Evolutionary conservation across 306 rosid species (phyloP).

Genomic region (Prunus mume): DNA sequence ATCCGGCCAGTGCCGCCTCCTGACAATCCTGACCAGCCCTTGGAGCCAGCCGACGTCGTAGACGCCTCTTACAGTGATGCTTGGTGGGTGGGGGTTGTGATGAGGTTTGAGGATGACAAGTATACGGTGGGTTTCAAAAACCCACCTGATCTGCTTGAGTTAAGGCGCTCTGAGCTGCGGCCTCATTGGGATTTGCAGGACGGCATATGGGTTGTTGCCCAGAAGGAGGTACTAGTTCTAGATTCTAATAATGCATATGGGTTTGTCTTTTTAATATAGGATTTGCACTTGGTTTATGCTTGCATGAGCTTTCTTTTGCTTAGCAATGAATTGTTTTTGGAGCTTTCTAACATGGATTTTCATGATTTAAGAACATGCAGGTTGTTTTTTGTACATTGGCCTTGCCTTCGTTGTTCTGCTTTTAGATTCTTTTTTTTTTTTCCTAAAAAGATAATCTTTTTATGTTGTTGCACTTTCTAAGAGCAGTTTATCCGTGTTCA

Average conservation of each 20-base stretch:
- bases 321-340: neutral
- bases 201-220: slow-evolving; percentile 2
- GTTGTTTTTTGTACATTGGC: neutral
- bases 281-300: neutral
- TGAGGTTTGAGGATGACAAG: neutral
- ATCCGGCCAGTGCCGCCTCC: slow-evolving; percentile 19
- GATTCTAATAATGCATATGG: neutral
- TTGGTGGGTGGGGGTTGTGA: slow-evolving; percentile 26
- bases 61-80: slow-evolving; percentile 4
- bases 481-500: neutral
- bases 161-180: neutral
- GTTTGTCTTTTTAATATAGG: neutral
- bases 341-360: neutral
- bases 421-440: neutral
- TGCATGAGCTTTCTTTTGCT: neutral
- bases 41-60: slow-evolving; percentile 10
- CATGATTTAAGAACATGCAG: neutral
- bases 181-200: slow-evolving; percentile 17
- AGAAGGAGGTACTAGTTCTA: slow-evolving; percentile 17
- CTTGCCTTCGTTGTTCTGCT: neutral
- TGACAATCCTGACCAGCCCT: neutral
- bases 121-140: slow-evolving; percentile 12
- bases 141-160: slow-evolving; percentile 23
- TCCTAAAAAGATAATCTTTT: neutral
- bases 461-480: neutral